Base-by-base conservation (phyloP, 192 early-diverging fungal genomes). In the Gorgonomyces haynaldii region DNA sequence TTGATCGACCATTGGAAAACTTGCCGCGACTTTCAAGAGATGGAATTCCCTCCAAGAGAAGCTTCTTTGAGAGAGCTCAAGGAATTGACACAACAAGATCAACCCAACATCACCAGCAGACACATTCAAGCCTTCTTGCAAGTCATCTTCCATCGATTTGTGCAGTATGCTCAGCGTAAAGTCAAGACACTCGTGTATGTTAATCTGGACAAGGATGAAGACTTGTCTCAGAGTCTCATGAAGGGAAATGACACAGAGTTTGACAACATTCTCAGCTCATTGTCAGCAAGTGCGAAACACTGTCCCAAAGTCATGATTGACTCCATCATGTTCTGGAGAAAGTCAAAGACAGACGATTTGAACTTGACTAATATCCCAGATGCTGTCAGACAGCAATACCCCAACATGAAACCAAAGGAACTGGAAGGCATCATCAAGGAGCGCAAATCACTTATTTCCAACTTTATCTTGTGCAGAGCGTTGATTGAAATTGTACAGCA, bases 401-500 rank as follows among this genome's bases (percentile, higher is more conserved):
- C 58, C 16, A 49, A 54, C 31, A n/a, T 62, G 4, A 46, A 44
- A 27, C 20, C 23, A 19, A 61, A 62, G 45, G 78, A 84, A 41
- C 52, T 77, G 24, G 69, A 78, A 37, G 43, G 61, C 7, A 66
- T 78, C 19, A 42, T 85, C 12, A 78, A 72, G 38, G 72, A 81
- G 53, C 63, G 81, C 10, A 72, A 76, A 5, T 35, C 58, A 57
- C 58, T 66, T 22, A 46, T 74, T 4, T 52, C 67, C 2, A 74
- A 74, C 52, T 74, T 74, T 61, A 91, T 99, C 32, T 60, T 97
- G 27, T 90, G 89, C 52, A 72, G 91, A 0, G 81, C 84, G 0
- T 62, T 97, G 43, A 82, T 87, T 25, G 86, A 85, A 46, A 86
- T 99, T 36, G 77, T 96, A 1, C 69, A 72, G 37, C 69, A 81